These are phyloP conservation scores for Linum usitatissimum DNA, from an alignment of 345 rosid species.

Conservation along the genomic window DNA sequence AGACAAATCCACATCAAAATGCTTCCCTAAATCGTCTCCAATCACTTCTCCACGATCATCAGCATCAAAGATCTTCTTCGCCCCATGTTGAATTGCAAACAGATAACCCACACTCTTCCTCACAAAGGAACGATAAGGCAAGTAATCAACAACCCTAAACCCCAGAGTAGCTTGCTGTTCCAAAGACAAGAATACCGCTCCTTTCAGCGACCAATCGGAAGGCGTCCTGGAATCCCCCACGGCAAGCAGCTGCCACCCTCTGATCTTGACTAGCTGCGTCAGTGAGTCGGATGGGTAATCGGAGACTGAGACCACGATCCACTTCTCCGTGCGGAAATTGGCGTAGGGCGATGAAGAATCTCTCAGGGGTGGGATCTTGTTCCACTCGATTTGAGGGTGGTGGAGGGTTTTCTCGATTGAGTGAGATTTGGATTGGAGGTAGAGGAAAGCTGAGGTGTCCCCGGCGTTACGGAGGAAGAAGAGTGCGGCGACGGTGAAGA, in stretches of 20 bases:
- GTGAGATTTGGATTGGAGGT: slow-evolving; percentile 52
- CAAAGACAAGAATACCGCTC: slow-evolving; percentile 68
- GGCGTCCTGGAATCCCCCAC: slow-evolving; percentile 84
- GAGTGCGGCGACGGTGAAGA: slow-evolving; percentile 45
- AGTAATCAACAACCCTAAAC: slow-evolving; percentile 53
- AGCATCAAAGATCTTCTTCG: slow-evolving; percentile 80
- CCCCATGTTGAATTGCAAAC: slow-evolving; percentile 96
- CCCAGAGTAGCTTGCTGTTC: slow-evolving; percentile 81
- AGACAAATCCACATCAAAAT: slow-evolving; percentile 80
- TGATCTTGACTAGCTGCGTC: slow-evolving; percentile 48
- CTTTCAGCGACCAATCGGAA: slow-evolving; percentile 76
- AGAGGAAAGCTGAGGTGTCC: slow-evolving; percentile 50
- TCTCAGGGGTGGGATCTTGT: slow-evolving; percentile 32
- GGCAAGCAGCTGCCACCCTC: slow-evolving; percentile 91
- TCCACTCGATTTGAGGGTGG: slow-evolving; percentile 72
- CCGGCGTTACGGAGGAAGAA: slow-evolving; percentile 65
- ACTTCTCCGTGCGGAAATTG: slow-evolving; percentile 65
- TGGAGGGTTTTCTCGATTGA: slow-evolving; percentile 37
- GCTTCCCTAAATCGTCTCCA: slow-evolving; percentile 68
- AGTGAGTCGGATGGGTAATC: slow-evolving; percentile 63
- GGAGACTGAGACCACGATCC: slow-evolving; percentile 83
- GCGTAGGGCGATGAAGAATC: slow-evolving; percentile 60
- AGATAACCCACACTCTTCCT: slow-evolving; percentile 84
- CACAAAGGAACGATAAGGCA: slow-evolving; percentile 87
- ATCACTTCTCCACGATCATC: slow-evolving; percentile 93